Evolutionary conservation across 371 early-diverging fungal species (phyloP).

Genomic region (Dentiscutata heterogama): DNA sequence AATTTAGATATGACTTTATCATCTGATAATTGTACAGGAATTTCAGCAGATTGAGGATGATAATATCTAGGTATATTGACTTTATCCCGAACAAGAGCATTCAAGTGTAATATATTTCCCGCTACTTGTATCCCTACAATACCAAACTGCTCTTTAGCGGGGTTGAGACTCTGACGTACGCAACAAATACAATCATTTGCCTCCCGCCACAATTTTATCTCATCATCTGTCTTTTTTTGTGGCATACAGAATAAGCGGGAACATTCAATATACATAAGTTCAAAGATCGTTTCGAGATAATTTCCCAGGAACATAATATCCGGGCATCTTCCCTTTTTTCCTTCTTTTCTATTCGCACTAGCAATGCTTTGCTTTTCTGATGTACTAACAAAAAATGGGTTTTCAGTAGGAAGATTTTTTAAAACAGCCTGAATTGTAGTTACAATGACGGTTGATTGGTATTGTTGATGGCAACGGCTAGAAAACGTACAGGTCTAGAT

Average conservation of each 20-base stretch:
- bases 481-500: too few species aligned
- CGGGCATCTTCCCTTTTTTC: not conserved
- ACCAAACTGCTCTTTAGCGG: constrained; percentile 26
- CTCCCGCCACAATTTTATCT: constrained; percentile 18
- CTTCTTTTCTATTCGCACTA: constrained; percentile 35
- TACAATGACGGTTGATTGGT: constrained; percentile 36
- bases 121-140: constrained; percentile 27
- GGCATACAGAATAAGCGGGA: constrained; percentile 29
- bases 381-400: constrained; percentile 39
- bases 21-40: constrained; percentile 35
- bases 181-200: constrained; percentile 17
- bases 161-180: constrained; percentile 6
- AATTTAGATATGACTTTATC: constrained; percentile 31
- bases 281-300: constrained; percentile 18
- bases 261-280: constrained; percentile 36
- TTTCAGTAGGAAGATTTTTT: constrained; percentile 12
- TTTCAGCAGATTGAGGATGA: constrained; percentile 37
- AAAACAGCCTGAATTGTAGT: constrained; percentile 10
- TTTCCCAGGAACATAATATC: not conserved
- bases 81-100: constrained; percentile 33
- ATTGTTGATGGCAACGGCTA: too few species aligned
- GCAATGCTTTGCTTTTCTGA: constrained; percentile 40
- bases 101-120: constrained; percentile 31
- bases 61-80: constrained; percentile 39
- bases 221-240: constrained; percentile 36